Evolutionary conservation across 305 asterid species (phyloP).

Genomic region (Fraxinus floribunda): DNA sequence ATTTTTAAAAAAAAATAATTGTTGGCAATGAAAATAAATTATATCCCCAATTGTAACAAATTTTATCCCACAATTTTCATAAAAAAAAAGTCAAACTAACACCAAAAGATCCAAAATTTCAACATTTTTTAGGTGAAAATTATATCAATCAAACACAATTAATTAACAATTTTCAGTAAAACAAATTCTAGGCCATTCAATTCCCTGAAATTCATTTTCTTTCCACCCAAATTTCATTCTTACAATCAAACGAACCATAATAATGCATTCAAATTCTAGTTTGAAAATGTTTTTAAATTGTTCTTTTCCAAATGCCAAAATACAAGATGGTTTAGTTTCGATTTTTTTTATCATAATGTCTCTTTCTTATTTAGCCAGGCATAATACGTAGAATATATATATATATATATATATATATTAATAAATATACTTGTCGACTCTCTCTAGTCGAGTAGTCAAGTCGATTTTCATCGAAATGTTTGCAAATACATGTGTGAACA

Average conservation of each 20-base stretch:
- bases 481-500: slow-evolving; percentile 14
- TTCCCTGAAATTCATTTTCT: no score
- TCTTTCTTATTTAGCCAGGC: background rate
- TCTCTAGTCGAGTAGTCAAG: background rate
- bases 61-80: no score
- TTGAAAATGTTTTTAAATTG: background rate
- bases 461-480: background rate
- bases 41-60: no score
- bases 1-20: no score
- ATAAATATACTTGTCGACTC: background rate
- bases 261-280: background rate
- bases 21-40: no score
- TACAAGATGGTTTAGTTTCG: background rate
- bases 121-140: no score
- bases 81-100: no score
- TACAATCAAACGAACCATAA: background rate
- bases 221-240: no score
- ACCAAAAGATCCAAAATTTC: no score
- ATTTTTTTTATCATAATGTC: background rate
- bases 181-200: no score
- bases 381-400: background rate
- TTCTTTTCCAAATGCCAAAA: background rate
- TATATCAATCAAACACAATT: no score
- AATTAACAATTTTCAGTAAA: no score
- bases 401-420: background rate